Evolutionary conservation across 108 stramenopile genomes (phyloP).

Genomic region (Nannochloropsis salina): DNA sequence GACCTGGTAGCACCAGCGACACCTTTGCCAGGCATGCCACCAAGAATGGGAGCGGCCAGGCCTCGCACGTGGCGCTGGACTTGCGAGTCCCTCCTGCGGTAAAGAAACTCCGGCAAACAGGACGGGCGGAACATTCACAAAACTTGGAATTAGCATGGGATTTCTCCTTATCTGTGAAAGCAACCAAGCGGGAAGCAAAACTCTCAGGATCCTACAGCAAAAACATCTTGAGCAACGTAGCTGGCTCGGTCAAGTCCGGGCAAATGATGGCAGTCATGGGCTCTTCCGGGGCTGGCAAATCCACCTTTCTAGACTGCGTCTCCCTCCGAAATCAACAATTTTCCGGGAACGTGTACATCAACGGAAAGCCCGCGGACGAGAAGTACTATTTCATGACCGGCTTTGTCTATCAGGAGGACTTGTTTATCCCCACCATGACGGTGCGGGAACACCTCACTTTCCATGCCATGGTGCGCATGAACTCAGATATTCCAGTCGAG

Average conservation of each 20-base stretch:
- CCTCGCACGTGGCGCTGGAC: neutral
- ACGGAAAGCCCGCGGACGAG: neutral
- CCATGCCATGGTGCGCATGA: conserved; percentile 44
- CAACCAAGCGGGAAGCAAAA: neutral
- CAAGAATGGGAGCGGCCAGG: neutral
- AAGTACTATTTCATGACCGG: neutral
- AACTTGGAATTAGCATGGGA: conserved; percentile 10
- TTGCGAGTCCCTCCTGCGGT: neutral
- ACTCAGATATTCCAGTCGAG: conserved; percentile 12
- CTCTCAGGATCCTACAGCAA: neutral
- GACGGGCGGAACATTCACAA: neutral
- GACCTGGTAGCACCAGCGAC: neutral
- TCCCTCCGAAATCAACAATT: neutral
- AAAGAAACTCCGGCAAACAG: conserved; percentile 4
- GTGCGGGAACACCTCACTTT: conserved; percentile 48
- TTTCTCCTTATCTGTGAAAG: neutral
- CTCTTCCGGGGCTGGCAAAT: conserved; percentile 21
- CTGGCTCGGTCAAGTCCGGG: neutral
- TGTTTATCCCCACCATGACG: conserved; percentile 46
- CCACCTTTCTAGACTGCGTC: neutral
- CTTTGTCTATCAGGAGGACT: conserved; percentile 42
- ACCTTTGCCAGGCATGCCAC: neutral
- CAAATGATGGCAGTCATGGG: conserved; percentile 22
- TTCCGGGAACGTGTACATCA: neutral
- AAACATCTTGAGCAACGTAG: neutral